A percentile compares a stretch with the other conserved stretches of the same genome.
These are phyloP conservation scores for Dactylonectria estremocensis DNA, from an alignment of 2,329 filamentous ascomycete genomes.

Conservation along the genomic window DNA sequence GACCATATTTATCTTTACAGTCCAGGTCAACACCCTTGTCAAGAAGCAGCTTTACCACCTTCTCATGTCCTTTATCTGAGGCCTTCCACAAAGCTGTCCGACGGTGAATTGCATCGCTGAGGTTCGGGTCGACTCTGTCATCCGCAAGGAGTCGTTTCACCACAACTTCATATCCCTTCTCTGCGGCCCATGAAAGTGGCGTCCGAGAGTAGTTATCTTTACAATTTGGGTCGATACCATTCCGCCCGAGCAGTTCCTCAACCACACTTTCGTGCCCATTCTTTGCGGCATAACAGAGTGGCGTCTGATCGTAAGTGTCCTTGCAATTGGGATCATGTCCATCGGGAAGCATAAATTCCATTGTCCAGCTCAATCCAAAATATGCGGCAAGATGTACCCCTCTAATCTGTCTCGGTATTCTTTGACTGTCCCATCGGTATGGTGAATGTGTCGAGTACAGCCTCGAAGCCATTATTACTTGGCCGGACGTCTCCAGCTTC, in stretches of 20 bases:
- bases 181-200: neutral
- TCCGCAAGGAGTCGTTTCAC: neutral
- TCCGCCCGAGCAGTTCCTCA: too few species aligned
- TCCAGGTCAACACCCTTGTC: neutral
- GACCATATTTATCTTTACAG: neutral
- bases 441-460: too few species aligned
- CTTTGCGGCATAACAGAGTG: too few species aligned
- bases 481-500: conserved; percentile 35
- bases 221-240: too few species aligned
- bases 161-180: neutral
- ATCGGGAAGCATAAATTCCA: too few species aligned
- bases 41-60: neutral
- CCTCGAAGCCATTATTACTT: conserved; percentile 35
- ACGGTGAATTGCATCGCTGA: neutral
- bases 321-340: too few species aligned
- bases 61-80: neutral
- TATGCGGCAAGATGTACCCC: conserved; percentile 46
- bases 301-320: too few species aligned
- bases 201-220: neutral
- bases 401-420: conserved; percentile 29
- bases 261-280: too few species aligned
- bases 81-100: neutral
- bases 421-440: conserved; percentile 28
- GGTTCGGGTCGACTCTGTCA: neutral
- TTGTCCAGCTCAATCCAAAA: conserved; percentile 43